Evolutionary conservation across 177 flowering plant genomes (phyloP).

Genomic region (Vitis hybrid): DNA sequence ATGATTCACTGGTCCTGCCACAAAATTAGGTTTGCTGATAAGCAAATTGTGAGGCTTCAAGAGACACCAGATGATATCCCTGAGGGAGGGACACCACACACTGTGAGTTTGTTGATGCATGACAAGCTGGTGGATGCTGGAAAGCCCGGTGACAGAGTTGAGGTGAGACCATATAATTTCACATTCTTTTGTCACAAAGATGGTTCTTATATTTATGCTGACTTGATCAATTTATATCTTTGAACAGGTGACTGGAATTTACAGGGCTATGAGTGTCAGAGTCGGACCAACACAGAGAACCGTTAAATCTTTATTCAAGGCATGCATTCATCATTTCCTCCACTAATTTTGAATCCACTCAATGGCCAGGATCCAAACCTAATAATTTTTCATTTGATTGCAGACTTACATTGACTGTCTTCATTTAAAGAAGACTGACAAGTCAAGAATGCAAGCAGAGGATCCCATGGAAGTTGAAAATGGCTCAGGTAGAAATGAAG

Average conservation of each 20-base stretch:
- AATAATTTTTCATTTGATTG: constrained; percentile 10
- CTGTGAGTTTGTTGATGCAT: constrained; percentile 97
- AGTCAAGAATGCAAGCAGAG: constrained; percentile 77
- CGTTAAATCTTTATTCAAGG: constrained; percentile 95
- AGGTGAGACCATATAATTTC: constrained; percentile 43
- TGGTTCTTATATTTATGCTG: constrained; percentile 1
- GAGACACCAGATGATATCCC: constrained; percentile 99
- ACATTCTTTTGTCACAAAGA: not conserved
- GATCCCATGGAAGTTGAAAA: constrained; percentile 69
- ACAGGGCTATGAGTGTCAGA: constrained; percentile 98
- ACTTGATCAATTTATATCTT: constrained; percentile 5
- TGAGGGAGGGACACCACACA: constrained; percentile 98
- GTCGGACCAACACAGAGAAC: constrained; percentile 88
- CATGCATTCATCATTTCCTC: constrained; percentile 13
- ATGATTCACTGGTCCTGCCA: not conserved
- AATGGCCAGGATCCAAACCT: not conserved
- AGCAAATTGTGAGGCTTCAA: constrained; percentile 95
- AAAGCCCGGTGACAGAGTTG: constrained; percentile 97
- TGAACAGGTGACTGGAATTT: constrained; percentile 85
- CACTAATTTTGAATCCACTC: not conserved
- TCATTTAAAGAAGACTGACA: constrained; percentile 83
- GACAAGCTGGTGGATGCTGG: constrained; percentile 92
- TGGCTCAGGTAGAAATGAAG: constrained; percentile 28
- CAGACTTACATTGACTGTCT: constrained; percentile 98
- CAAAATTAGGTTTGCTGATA: constrained; percentile 76